Evolutionary conservation across 2,329 filamentous ascomycete genomes (phyloP), one percentile per base, ranked within the genome.

Genomic region (Byssoonygena ceratinophila): DNA sequence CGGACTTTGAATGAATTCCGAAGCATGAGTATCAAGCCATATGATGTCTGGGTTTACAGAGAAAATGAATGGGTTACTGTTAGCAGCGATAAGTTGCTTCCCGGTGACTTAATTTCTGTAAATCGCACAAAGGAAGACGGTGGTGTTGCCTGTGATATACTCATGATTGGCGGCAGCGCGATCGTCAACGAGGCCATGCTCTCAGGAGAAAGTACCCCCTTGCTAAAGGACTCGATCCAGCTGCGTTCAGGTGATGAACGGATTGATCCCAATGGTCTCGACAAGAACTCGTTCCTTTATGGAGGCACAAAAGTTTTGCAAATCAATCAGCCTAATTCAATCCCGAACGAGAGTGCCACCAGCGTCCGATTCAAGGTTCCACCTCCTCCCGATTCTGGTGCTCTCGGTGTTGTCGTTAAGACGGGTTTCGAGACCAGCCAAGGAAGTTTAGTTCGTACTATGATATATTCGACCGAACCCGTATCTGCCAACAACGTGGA

Each of bases 111-210:
- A 43, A 89, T 91, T 46, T 97, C 91, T 9, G 90, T 94, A 23
- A 84, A 84, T 55, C 83, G 92, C 53, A 96, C 91, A 52, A 97
- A 95, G 74, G 94, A 98, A 67, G 92, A 98, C 63, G 86, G 90
- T 56, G 92, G 92, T 53, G 90, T 98, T 52, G 91, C 92, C 31
- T 98, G 92, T 68, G 92, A 98, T 67, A 95, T 98, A 84, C 75
- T 98, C 48, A 72, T 98, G 44, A 84, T 98, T 27, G 90, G 97
- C 68, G 94, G 92, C 27, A 90, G 88, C 51, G 91, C 87, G 7
- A 98, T 98, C 66, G 92, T 98, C 63, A 98, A 98, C 72, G 92
- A 98, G 71, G 94, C 94, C 57, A 98, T 98, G 92, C 79, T 98
- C 61, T 98, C 92, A 2, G 92, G 92, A 58, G 92, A 98, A 73